These are phyloP conservation scores for Polysphondylium violaceum DNA, from an alignment of 78 protist species.

Conservation along the genomic window DNA sequence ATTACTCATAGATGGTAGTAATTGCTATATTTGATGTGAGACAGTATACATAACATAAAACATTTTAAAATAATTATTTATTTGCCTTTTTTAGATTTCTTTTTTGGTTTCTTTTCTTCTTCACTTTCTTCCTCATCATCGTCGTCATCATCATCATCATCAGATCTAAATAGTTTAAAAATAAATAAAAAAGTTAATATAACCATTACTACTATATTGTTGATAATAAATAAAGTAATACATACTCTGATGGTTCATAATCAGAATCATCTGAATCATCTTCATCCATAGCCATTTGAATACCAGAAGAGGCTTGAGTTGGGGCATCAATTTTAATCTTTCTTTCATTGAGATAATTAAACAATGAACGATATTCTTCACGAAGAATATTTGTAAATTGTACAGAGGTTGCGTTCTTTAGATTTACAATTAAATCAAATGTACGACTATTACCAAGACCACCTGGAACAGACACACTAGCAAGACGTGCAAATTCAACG, in stretches of 20 bases:
- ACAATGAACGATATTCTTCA: constrained; percentile 52
- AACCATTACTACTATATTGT: too few species aligned
- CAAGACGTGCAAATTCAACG: constrained; percentile 69
- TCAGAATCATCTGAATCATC: constrained; percentile 75
- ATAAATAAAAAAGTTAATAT: background rate
- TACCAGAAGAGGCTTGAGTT: background rate
- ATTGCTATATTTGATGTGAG: too few species aligned
- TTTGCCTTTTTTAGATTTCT: constrained; percentile 16
- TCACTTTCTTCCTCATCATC: constrained; percentile 6
- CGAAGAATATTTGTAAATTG: constrained; percentile 57
- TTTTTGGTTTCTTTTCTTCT: constrained; percentile 42
- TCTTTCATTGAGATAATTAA: constrained; percentile 32
- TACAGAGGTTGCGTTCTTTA: constrained; percentile 23
- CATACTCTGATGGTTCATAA: constrained; percentile 54
- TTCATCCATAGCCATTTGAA: constrained; percentile 23
- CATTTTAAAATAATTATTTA: background rate
- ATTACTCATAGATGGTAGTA: too few species aligned
- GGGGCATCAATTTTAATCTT: constrained; percentile 28
- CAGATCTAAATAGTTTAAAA: background rate
- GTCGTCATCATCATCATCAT: background rate
- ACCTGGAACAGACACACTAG: background rate
- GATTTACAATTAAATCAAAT: constrained; percentile 49
- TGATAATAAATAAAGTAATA: background rate
- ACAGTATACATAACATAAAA: background rate
- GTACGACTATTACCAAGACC: constrained; percentile 54